Evolutionary conservation across 805 yeast species (phyloP).

Genomic region (Candida takata): DNA sequence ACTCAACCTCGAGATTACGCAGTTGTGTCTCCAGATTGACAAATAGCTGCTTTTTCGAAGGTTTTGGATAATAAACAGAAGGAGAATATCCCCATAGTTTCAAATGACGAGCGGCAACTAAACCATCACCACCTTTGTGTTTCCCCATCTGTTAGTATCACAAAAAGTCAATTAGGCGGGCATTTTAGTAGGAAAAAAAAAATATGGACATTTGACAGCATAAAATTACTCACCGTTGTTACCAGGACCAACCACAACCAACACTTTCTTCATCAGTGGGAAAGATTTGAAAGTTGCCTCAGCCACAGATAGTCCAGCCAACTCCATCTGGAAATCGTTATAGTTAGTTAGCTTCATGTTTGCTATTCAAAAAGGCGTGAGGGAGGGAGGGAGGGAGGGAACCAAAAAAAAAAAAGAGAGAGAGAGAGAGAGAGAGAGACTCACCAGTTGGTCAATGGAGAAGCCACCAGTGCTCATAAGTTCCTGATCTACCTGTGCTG

Average conservation of each 20-base stretch:
- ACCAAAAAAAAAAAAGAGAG: no score
- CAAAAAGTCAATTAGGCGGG: not conserved
- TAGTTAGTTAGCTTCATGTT: no score
- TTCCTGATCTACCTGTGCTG: constrained; percentile 76
- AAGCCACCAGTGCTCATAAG: constrained; percentile 81
- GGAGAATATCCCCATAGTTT: constrained; percentile 76
- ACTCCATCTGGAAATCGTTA: constrained; percentile 91
- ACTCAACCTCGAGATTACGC: constrained; percentile 51
- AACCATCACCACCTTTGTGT: constrained; percentile 71
- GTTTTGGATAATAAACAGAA: constrained; percentile 71
- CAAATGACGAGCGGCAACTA: constrained; percentile 91
- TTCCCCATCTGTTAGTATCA: not conserved
- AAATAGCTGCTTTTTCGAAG: constrained; percentile 50
- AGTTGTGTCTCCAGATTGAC: constrained; percentile 60
- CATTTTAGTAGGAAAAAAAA: no score
- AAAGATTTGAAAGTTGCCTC: constrained; percentile 67
- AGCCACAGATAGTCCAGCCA: constrained; percentile 94
- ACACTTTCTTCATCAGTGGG: constrained; percentile 45
- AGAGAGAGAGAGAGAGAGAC: constrained; percentile 10
- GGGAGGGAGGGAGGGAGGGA: no score
- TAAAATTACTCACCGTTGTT: constrained; percentile 45
- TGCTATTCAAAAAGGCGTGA: no score
- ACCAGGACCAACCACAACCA: constrained; percentile 89
- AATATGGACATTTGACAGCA: no score
- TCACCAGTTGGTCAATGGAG: constrained; percentile 67